Evolutionary conservation across 1,139 yeast genomes (phyloP), one percentile per base, ranked within the genome.

Genomic region (Tardiomyces digboiensis): DNA sequence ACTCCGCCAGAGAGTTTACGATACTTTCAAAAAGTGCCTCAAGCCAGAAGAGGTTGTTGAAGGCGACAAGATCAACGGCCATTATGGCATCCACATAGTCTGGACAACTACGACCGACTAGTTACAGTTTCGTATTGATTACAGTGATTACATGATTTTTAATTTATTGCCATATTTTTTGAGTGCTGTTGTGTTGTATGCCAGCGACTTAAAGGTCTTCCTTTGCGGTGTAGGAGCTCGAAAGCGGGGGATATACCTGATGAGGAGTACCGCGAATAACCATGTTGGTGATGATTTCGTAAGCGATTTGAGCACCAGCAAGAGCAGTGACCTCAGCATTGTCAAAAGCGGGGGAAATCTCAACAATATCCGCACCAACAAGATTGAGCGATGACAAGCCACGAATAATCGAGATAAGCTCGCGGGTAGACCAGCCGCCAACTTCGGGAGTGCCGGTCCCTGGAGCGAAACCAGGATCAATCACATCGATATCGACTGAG

Each of bases 401-500:
- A 52, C 89, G 70, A 49, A 83, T 64, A 22, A 83, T 69, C 47
- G 78, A 70, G 45, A 82, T 71, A 47, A 83, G 70, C 59, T 83
- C 93, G 47, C 93, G 70, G n/a, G 89, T 82, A 42, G 82, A 66
- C 74, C 86, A 75, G 44, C 93, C 93, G 45, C 93, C 93, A 3
- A 82, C 80, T 61, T 83, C 93, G 49, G 81, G 85, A 3, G 93
- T 83, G 8, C 93, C 93, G 1, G 93, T 83, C 1, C 91, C 93
- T 45, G 87, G 82, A 2, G 88, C 86, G 54, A 79, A 74, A 2
- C 82, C 86, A 1, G 91, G 91, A 58, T 83, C 93, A 51, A 83
- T 67, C n/a, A 81, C 86, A 60, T 83, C 93, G 40, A 83, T 79
- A 59, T 83, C 93, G 29, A 83, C 82, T 12, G 85, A 78, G 38